Base-by-base conservation (phyloP, 306 rosid species). In the Prunus salicina region DNA sequence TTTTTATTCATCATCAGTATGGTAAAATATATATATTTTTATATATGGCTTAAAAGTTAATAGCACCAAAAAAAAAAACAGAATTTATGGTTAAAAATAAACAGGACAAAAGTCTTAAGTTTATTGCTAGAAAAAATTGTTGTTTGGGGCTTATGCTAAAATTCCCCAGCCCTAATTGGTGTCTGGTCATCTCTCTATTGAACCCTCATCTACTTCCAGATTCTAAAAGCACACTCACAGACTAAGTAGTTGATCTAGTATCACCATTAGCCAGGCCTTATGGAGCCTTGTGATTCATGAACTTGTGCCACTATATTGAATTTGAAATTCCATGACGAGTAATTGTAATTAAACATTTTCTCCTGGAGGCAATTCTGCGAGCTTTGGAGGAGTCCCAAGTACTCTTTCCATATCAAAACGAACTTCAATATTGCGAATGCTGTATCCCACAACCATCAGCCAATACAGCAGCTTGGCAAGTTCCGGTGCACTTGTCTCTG, bases 381-480 rank as follows among this genome's bases (percentile, higher is more conserved):
- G 77, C 89, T 92, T 95, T 18, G 96, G 87, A 63, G 97, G 81
- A 76, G 86, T 82, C 66, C 93, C 97, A 41, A 95, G 97, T 81
- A 95, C 93, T 80, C 99, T 79, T 83, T 95, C 99, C 99, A 95
- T 92, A 77, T 95, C 97, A 69, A 81, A 88, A 24, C 97, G 97
- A 86, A 95, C 97, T 86, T 95, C 99, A 30, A 95, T 92, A 82
- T 92, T 90, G 74, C 99, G 97, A 66, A 95, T 78, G 87, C 99
- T 86, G 85, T 95, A 95, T 34, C 97, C 97, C 1, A 95, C 99
- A 72, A 95, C 97, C 97, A 95, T 95, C 74, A 95, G 82, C 99
- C 99, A 92, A 78, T 83, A 95, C 49, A 95, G 87, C 83, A 95
- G 89, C 78, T 92, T 95, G 5, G 89, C 97, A 47, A 95, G 92